Evolutionary conservation across 768 basidiomycete species (phyloP).

Genomic region (Antrodiella citrinella): DNA sequence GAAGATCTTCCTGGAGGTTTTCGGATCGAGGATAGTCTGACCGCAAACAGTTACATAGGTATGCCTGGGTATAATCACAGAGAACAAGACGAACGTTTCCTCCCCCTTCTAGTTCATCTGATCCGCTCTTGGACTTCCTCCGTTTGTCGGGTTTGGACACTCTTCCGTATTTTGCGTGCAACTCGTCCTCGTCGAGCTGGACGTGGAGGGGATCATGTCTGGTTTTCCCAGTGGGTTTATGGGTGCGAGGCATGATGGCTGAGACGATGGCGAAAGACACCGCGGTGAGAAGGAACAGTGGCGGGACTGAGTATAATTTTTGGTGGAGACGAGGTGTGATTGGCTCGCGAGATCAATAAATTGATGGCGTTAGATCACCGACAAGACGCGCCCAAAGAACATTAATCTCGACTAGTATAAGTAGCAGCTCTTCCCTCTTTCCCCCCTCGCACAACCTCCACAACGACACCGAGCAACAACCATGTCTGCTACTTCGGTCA

Average conservation of each 20-base stretch:
- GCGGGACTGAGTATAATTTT: not conserved
- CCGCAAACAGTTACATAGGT: not conserved
- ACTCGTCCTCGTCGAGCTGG: constrained; percentile 76
- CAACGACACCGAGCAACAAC: too few relatives aligned
- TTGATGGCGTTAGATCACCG: not conserved
- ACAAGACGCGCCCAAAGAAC: too few relatives aligned
- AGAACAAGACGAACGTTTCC: constrained; percentile 10
- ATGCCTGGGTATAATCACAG: not conserved
- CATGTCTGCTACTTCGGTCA: too few relatives aligned
- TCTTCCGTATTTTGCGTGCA: constrained; percentile 69
- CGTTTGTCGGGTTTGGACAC: constrained; percentile 71
- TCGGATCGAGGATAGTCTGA: constrained; percentile 69
- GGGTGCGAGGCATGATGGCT: constrained; percentile 53
- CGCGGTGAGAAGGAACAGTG: too few relatives aligned
- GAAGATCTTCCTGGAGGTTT: constrained; percentile 81
- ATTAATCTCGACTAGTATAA: too few relatives aligned
- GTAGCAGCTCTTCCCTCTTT: too few relatives aligned
- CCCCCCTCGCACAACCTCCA: too few relatives aligned
- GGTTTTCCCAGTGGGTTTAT: constrained; percentile 43
- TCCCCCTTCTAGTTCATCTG: constrained; percentile 43
- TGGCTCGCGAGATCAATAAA: constrained; percentile 1
- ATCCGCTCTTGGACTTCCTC: constrained; percentile 44
- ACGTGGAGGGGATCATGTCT: constrained; percentile 85
- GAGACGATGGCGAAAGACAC: constrained; percentile 9
- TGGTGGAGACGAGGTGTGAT: not conserved